phyloP scores from a whole-genome alignment of 202 grass and related monocot species.

The Cymbopogon flexuosus region DNA sequence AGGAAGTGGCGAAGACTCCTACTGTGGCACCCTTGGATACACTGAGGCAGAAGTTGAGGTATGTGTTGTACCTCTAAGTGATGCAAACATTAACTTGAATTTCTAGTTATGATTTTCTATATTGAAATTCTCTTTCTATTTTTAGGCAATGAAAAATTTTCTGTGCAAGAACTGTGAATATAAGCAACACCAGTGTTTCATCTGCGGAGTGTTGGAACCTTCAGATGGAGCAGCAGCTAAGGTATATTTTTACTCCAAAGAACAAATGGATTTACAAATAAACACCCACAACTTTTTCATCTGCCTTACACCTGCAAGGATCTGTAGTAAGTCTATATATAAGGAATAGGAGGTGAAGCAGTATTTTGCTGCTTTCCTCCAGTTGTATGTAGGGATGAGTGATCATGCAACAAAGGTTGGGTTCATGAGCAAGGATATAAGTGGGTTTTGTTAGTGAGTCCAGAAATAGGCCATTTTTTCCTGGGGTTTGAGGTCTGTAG shows the following conservation, averaged over 20 bases:
- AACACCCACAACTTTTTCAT: neutral
- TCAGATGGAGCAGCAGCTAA: slow-evolving; percentile 64
- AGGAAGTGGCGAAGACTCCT: slow-evolving; percentile 58
- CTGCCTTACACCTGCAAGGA: neutral
- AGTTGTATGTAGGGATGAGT: neutral
- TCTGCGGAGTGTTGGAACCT: slow-evolving; percentile 66
- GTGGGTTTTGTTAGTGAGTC: neutral
- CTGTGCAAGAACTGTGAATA: slow-evolving; percentile 75
- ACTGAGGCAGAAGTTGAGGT: slow-evolving; percentile 62
- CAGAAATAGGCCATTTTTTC: neutral
- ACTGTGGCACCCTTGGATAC: slow-evolving; percentile 65
- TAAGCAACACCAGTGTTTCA: slow-evolving; percentile 92
- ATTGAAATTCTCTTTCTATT: slow-evolving; percentile 23
- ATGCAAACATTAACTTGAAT: slow-evolving; percentile 21
- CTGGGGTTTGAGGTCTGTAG: neutral
- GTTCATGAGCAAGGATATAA: neutral
- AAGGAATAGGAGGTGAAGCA: neutral
- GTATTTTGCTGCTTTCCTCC: neutral
- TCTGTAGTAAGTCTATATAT: neutral
- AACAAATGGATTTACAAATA: neutral
- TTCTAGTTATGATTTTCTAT: slow-evolving; percentile 24
- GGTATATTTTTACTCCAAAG: slow-evolving; percentile 43
- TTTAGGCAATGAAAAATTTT: slow-evolving; percentile 74
- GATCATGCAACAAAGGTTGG: neutral
- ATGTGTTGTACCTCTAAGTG: slow-evolving; percentile 20